These are phyloP conservation scores for Moricandia arvensis DNA, from an alignment of 345 rosid genomes.

Conservation along the genomic window DNA sequence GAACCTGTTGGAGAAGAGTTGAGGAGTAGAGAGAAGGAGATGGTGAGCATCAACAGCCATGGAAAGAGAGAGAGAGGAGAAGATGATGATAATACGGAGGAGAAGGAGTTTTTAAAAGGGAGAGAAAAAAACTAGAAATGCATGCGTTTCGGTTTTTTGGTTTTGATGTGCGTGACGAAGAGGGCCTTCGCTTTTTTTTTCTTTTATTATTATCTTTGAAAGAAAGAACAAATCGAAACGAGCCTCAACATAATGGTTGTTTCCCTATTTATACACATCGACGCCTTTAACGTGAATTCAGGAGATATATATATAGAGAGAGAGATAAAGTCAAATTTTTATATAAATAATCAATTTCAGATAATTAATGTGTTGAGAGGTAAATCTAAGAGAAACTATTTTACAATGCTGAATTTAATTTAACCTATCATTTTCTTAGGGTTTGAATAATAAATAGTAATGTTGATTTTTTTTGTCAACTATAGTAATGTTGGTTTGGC, in stretches of 20 bases:
- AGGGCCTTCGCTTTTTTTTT: constrained; percentile 8
- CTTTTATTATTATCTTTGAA: neutral
- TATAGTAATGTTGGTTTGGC: neutral
- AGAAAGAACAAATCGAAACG: constrained; percentile 33
- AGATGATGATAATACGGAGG: neutral
- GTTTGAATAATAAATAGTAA: neutral
- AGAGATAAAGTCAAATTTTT: neutral
- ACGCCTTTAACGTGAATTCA: constrained; percentile 3
- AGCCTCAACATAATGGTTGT: constrained; percentile 36
- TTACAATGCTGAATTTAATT: neutral
- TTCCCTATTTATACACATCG: constrained; percentile 40
- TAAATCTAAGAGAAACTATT: neutral
- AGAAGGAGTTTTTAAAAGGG: constrained; percentile 1
- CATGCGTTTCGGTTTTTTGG: constrained; percentile 38
- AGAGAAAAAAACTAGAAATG: constrained; percentile 20
- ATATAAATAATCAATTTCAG: neutral
- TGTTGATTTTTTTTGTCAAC: too few species aligned
- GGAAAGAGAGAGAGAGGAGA: neutral
- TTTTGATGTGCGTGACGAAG: constrained; percentile 39
- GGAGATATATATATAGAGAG: neutral
- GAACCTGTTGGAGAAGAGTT: constrained; percentile 52
- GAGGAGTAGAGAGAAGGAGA: constrained; percentile 49
- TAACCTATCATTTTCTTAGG: constrained; percentile 1
- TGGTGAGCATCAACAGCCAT: constrained; percentile 80
- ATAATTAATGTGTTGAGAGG: constrained; percentile 24